phyloP scores from a whole-genome alignment of 129 eudicot genomes.

The Heracleum sosnowskyi region DNA sequence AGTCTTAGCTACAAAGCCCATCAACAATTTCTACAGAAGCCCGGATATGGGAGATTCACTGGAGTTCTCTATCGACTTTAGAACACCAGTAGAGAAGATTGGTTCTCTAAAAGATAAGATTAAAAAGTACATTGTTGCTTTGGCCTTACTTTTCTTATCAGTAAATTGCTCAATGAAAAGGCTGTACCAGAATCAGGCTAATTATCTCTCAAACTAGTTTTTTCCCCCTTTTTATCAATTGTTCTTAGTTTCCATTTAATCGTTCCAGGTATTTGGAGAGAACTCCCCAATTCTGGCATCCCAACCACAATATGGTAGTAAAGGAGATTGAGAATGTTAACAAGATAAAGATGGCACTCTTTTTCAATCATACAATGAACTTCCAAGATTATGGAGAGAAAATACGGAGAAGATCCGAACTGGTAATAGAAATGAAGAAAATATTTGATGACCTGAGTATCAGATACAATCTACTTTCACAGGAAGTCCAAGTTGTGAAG shows the following conservation, averaged over 20 bases:
- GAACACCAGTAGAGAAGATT: slow-evolving; percentile 61
- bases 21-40: slow-evolving; percentile 83
- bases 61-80: slow-evolving; percentile 73
- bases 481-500: no score
- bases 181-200: not conserved
- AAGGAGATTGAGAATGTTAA: slow-evolving; percentile 81
- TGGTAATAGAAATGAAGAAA: no score
- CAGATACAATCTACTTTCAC: no score
- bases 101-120: slow-evolving; percentile 60
- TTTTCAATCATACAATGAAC: no score
- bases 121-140: slow-evolving; percentile 32
- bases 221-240: not conserved
- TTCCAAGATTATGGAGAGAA: no score
- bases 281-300: slow-evolving; percentile 69
- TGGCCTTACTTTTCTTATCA: not conserved
- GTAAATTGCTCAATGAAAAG: no score
- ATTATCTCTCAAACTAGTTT: not conserved
- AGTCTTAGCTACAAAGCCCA: slow-evolving; percentile 69
- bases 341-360: no score
- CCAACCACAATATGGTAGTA: slow-evolving; percentile 70
- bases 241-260: not conserved
- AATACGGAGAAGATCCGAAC: no score
- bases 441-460: no score
- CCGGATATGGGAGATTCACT: slow-evolving; percentile 81
- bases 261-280: slow-evolving; percentile 67